Conservation (phyloP, 108 stramenopile species). For the Cyclotella sp. region DNA sequence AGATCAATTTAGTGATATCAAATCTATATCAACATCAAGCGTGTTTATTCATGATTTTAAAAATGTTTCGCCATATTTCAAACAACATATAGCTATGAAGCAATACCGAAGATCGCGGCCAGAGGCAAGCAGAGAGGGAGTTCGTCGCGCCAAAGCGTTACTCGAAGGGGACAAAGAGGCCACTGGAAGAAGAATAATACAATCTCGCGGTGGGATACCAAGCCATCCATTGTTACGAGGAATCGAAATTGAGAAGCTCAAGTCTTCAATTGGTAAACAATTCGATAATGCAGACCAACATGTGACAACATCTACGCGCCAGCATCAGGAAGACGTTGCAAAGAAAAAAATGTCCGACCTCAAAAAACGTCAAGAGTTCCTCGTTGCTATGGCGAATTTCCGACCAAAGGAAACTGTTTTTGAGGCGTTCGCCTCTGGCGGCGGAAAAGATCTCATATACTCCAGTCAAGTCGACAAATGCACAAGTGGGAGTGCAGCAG, state of each 20-base stretch:
- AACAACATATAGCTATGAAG: constrained; percentile 76
- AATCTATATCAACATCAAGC: too few species aligned
- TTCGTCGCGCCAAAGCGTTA: constrained; percentile 84
- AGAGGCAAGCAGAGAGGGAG: constrained; percentile 87
- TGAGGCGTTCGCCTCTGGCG: constrained; percentile 93
- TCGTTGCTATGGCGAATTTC: constrained; percentile 87
- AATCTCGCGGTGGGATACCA: constrained; percentile 59
- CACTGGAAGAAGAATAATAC: constrained; percentile 67
- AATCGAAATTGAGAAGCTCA: constrained; percentile 63
- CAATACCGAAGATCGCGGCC: constrained; percentile 94
- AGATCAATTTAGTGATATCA: too few species aligned
- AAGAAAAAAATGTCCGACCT: constrained; percentile 52
- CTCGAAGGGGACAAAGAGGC: constrained; percentile 78
- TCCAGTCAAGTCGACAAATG: constrained; percentile 84
- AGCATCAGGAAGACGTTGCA: constrained; percentile 37
- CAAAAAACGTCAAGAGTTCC: constrained; percentile 80
- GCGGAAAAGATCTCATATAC: constrained; percentile 74
- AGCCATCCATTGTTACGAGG: constrained; percentile 79
- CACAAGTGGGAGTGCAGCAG: constrained; percentile 60
- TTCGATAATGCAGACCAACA: background rate
- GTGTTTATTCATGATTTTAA: background rate
- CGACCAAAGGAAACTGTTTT: constrained; percentile 98
- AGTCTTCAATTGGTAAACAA: constrained; percentile 18
- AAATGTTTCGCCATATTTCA: constrained; percentile 36
- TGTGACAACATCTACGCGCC: background rate